Base-by-base conservation (phyloP, 768 basidiomycete species). In the Hirschioporus abietinus region DNA sequence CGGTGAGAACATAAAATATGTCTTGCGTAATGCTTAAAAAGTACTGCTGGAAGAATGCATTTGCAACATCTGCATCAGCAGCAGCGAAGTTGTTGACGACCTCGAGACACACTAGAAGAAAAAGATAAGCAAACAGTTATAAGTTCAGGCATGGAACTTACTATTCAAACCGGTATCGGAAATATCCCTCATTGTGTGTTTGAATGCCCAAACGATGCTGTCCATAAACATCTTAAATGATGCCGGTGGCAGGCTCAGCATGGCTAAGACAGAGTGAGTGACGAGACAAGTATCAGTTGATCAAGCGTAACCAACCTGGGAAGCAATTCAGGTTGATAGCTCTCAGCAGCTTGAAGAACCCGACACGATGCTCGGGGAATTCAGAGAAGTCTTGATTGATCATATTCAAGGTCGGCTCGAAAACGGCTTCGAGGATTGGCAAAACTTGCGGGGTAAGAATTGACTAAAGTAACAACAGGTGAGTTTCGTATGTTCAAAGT, bases 361-460 rank as follows among this genome's bases (percentile, higher is more conserved):
- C 96, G 57, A 90, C 89, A 67, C 97, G 92, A 75, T 99, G 96
- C 75, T 99, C 97, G 9, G 97, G 97, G 80, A 86, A 99, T 78
- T 99, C 97, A n/a, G 96, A 82, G 71, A 99, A 96, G 81, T 99
- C 96, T 83, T 97, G 93, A 77, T 98, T 99, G 76, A 99, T 99
- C 97, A 99, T 99, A 72, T 88, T 90, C 67, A 99, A 80, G 4
- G 97, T 99, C 59, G 93, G 92, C 77, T 98, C 96, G 74, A 99
- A 99, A 62, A 99, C 93, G 10, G 96, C 95, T 72, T 99, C 96
- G 63, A 99, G 84, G 67, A 97, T 92, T 9, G 96, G 91, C 1
- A 93, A 92, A 20, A 99, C 91, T 86, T 98, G 95, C 6, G 95
- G 92, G 10, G 92, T 96, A 65, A 98, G 84, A 58, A 95, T 83